phyloP scores from a whole-genome alignment of 768 basidiomycete species.

The Termitomyces sp. region DNA sequence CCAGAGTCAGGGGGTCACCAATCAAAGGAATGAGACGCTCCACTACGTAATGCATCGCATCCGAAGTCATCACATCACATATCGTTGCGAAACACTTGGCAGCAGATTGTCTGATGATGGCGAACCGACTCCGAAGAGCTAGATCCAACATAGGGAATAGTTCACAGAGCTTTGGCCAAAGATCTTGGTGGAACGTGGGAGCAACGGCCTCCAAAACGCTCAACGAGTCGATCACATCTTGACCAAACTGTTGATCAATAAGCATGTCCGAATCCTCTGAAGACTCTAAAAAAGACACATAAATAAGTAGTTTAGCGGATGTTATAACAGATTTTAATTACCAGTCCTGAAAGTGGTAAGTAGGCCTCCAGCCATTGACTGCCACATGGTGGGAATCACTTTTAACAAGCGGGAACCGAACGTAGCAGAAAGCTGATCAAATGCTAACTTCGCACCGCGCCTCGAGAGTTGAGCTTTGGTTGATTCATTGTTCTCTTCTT shows the following conservation, averaged over 20 bases:
- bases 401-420: slow-evolving; percentile 73
- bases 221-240: slow-evolving; percentile 88
- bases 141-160: slow-evolving; percentile 73
- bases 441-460: slow-evolving; percentile 81
- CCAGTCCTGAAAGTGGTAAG: slow-evolving; percentile 61
- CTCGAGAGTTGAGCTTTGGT: slow-evolving; percentile 66
- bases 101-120: slow-evolving; percentile 85
- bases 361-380: slow-evolving; percentile 80
- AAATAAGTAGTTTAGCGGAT: neutral
- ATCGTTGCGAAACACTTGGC: slow-evolving; percentile 84
- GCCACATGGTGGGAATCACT: slow-evolving; percentile 92
- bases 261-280: slow-evolving; percentile 52
- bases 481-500: slow-evolving; percentile 48
- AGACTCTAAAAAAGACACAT: slow-evolving; percentile 31
- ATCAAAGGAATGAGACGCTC: slow-evolving; percentile 77
- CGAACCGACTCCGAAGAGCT: slow-evolving; percentile 80
- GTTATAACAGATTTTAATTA: slow-evolving; percentile 25
- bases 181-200: slow-evolving; percentile 62
- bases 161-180: slow-evolving; percentile 63
- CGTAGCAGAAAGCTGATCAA: slow-evolving; percentile 66
- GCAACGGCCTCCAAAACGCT: slow-evolving; percentile 83
- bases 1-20: slow-evolving; percentile 65
- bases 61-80: slow-evolving; percentile 77
- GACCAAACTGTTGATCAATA: slow-evolving; percentile 71
- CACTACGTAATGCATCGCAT: slow-evolving; percentile 88